These are phyloP conservation scores for Cutaneotrichosporon sp. DNA, from an alignment of 1,284 basidiomycete species.

Conservation along the genomic window DNA sequence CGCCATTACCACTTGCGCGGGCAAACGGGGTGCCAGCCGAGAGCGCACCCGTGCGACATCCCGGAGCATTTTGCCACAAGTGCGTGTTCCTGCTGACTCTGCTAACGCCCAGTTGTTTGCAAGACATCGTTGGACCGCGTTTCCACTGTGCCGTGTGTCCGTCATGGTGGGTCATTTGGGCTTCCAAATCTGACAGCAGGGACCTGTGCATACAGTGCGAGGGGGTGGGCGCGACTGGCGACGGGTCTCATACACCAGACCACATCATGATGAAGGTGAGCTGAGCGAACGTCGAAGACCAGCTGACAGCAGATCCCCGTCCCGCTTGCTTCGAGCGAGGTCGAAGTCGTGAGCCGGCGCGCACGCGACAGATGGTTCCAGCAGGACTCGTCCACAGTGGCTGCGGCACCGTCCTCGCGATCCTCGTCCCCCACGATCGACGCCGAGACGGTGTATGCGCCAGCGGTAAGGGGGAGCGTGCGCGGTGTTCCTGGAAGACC, in stretches of 20 bases:
- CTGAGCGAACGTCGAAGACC: not conserved
- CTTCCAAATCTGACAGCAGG: slow-evolving; percentile 27
- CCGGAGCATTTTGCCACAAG: slow-evolving; percentile 55
- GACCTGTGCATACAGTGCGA: slow-evolving; percentile 79
- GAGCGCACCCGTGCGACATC: slow-evolving; percentile 32
- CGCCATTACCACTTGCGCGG: slow-evolving; percentile 4
- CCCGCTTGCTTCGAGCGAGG: slow-evolving; percentile 66
- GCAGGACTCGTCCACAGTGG: slow-evolving; percentile 59
- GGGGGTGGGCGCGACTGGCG: slow-evolving; percentile 56
- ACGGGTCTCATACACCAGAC: slow-evolving; percentile 42
- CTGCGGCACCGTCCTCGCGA: slow-evolving; percentile 26
- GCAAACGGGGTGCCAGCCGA: not conserved
- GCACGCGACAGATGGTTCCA: slow-evolving; percentile 71
- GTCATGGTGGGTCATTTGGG: slow-evolving; percentile 34
- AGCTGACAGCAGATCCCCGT: slow-evolving; percentile 63
- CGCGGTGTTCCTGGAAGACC: not conserved
- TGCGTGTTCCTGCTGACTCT: slow-evolving; percentile 50
- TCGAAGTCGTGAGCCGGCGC: slow-evolving; percentile 65
- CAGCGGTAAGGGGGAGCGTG: not conserved
- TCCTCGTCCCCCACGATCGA: slow-evolving; percentile 42
- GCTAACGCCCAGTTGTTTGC: slow-evolving; percentile 60
- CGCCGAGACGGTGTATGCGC: slow-evolving; percentile 45
- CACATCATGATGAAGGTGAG: slow-evolving; percentile 87
- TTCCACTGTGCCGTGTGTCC: slow-evolving; percentile 85
- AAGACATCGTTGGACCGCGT: slow-evolving; percentile 79